These are phyloP conservation scores for Biscogniauxia mediterranea DNA, from an alignment of 2,329 filamentous ascomycete species.

Conservation along the genomic window DNA sequence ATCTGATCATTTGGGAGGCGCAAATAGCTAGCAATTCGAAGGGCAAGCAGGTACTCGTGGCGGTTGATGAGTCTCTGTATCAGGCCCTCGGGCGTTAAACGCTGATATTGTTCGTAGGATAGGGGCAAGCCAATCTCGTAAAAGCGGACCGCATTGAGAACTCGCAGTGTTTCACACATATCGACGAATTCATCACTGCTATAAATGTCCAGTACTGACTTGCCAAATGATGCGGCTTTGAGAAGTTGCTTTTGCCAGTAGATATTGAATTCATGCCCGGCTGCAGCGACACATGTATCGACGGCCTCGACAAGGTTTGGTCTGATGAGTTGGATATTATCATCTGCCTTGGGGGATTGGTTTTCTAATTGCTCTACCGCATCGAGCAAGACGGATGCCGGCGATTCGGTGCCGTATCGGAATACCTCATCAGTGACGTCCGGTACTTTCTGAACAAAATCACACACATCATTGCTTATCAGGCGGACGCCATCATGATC, in stretches of 20 bases:
- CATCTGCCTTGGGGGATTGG: slow-evolving; percentile 94
- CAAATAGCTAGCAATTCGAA: slow-evolving; percentile 84
- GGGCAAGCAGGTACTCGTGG: slow-evolving; percentile 85
- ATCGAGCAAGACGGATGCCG: slow-evolving; percentile 89
- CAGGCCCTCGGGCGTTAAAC: slow-evolving; percentile 85
- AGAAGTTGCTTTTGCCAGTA: slow-evolving; percentile 94
- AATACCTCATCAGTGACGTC: slow-evolving; percentile 86
- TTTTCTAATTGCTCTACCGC: slow-evolving; percentile 87
- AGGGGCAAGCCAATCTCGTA: slow-evolving; percentile 88
- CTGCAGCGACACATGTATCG: slow-evolving; percentile 88
- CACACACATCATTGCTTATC: slow-evolving; percentile 90
- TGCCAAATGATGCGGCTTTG: slow-evolving; percentile 96
- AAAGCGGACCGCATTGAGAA: slow-evolving; percentile 87
- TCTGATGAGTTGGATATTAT: slow-evolving; percentile 93
- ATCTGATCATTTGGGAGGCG: slow-evolving; percentile 84
- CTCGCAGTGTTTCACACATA: slow-evolving; percentile 91
- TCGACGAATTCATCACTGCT: slow-evolving; percentile 99
- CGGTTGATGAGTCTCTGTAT: slow-evolving; percentile 82
- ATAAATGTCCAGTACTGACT: slow-evolving; percentile 94
- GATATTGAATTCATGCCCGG: slow-evolving; percentile 84
- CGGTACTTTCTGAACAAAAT: slow-evolving; percentile 94
- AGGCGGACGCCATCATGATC: slow-evolving; percentile 83
- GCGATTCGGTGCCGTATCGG: slow-evolving; percentile 79
- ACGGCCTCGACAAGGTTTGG: slow-evolving; percentile 87
- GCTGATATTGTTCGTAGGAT: slow-evolving; percentile 90